Evolutionary conservation across 805 yeast genomes (phyloP).

Genomic region (Kazachstania africana): DNA sequence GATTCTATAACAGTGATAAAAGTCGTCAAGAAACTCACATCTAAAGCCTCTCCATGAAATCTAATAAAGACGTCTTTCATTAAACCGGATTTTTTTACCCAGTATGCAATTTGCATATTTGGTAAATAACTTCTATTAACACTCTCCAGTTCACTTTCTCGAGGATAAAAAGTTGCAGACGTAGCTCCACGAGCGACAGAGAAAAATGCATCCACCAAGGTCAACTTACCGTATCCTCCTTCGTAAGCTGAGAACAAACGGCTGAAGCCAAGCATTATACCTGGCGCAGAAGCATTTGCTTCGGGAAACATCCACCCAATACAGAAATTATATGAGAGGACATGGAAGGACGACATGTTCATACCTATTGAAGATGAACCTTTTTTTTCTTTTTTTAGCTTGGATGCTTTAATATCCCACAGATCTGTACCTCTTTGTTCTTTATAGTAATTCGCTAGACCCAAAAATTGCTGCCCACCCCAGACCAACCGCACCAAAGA

Average conservation of each 20-base stretch:
- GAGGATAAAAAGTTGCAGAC: conserved; percentile 38
- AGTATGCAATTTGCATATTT: conserved; percentile 41
- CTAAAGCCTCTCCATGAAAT: conserved; percentile 58
- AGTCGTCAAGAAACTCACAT: conserved; percentile 49
- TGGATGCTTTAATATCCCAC: conserved; percentile 5
- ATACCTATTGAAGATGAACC: conserved; percentile 3
- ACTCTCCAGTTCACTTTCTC: conserved; percentile 33
- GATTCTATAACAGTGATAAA: conserved; percentile 45
- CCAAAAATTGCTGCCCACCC: conserved; percentile 13
- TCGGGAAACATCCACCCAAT: conserved; percentile 68
- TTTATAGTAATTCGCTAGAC: conserved; percentile 9
- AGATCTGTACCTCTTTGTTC: conserved; percentile 8
- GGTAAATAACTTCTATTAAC: conserved; percentile 60
- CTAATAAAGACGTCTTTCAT: conserved; percentile 39
- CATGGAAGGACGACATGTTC: conserved; percentile 40
- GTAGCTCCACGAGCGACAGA: conserved; percentile 57
- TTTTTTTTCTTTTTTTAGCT: neutral
- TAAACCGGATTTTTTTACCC: conserved; percentile 13
- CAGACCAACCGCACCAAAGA: conserved; percentile 32
- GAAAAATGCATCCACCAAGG: conserved; percentile 56
- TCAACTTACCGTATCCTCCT: conserved; percentile 50
- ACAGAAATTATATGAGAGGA: conserved; percentile 54
- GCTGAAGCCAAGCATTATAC: conserved; percentile 71
- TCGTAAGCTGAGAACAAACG: conserved; percentile 56
- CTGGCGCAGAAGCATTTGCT: conserved; percentile 37